Conservation (phyloP, 2,329 filamentous ascomycete species). For the Didymella glomerata region DNA sequence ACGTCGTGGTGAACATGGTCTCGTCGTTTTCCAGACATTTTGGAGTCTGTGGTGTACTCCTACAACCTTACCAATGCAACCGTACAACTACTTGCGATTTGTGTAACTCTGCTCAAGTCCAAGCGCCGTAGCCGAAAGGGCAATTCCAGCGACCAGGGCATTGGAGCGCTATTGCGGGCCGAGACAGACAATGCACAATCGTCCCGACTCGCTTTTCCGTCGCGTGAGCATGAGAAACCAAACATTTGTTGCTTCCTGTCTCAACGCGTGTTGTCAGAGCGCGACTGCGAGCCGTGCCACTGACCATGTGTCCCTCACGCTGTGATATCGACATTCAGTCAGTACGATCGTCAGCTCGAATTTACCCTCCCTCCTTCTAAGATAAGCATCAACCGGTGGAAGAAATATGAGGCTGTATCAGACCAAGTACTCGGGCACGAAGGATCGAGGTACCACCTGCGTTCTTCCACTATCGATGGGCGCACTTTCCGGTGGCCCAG, state of each 20-base stretch:
- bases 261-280: slow-evolving; percentile 3
- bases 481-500: neutral
- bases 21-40: slow-evolving; percentile 7
- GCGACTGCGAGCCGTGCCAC: neutral
- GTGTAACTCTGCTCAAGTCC: slow-evolving; percentile 15
- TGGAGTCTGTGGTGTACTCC: neutral
- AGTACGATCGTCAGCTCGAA: neutral
- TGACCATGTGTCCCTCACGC: slow-evolving; percentile 6
- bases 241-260: neutral
- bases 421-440: neutral
- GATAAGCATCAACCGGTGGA: neutral
- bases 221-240: slow-evolving; percentile 1
- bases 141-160: slow-evolving; percentile 17
- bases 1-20: neutral
- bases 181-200: slow-evolving; percentile 14
- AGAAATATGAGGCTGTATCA: neutral
- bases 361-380: neutral
- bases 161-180: slow-evolving; percentile 19
- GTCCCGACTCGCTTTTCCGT: slow-evolving; percentile 4
- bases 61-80: slow-evolving; percentile 13
- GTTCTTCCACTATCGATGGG: neutral
- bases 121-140: slow-evolving; percentile 18
- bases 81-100: slow-evolving; percentile 1
- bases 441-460: neutral
- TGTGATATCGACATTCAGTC: neutral